Conservation (phyloP, 768 basidiomycete species). For the Gymnopilus junonius region DNA sequence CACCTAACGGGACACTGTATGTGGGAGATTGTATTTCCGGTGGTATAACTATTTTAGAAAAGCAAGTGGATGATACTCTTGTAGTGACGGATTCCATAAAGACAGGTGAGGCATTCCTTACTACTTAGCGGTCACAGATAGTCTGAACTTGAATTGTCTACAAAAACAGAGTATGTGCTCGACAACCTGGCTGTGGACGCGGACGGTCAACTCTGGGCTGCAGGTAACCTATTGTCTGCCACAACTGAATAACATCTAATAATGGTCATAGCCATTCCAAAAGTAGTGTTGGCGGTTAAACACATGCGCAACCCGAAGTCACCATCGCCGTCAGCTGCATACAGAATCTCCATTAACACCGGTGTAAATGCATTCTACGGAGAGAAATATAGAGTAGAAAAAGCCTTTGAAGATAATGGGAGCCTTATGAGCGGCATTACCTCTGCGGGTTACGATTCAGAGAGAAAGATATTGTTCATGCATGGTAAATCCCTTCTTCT, state of each 20-base stretch:
- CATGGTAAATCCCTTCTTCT: slow-evolving; percentile 48
- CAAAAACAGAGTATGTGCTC: slow-evolving; percentile 28
- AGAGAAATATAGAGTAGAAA: slow-evolving; percentile 62
- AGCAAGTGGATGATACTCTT: slow-evolving; percentile 62
- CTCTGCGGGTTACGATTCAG: slow-evolving; percentile 56
- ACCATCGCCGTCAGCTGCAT: slow-evolving; percentile 50
- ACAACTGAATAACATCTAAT: background rate
- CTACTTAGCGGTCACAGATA: too few species aligned
- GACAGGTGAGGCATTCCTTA: slow-evolving; percentile 42
- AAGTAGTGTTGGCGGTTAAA: slow-evolving; percentile 35
- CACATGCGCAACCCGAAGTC: slow-evolving; percentile 48
- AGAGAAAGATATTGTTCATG: slow-evolving; percentile 55
- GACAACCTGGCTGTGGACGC: slow-evolving; percentile 69
- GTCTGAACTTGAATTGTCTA: too few species aligned
- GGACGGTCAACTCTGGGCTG: slow-evolving; percentile 64
- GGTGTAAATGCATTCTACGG: slow-evolving; percentile 57
- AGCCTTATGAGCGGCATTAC: slow-evolving; percentile 59
- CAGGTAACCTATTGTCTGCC: slow-evolving; percentile 40
- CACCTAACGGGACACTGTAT: slow-evolving; percentile 67
- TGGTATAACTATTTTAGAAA: slow-evolving; percentile 55
- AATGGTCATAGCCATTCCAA: slow-evolving; percentile 49
- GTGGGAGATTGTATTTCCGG: slow-evolving; percentile 51
- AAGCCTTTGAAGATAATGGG: slow-evolving; percentile 74
- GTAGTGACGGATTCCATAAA: slow-evolving; percentile 55
- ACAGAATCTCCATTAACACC: slow-evolving; percentile 57